phyloP scores from a whole-genome alignment of 768 basidiomycete genomes.

The Kondoa malvinella region DNA sequence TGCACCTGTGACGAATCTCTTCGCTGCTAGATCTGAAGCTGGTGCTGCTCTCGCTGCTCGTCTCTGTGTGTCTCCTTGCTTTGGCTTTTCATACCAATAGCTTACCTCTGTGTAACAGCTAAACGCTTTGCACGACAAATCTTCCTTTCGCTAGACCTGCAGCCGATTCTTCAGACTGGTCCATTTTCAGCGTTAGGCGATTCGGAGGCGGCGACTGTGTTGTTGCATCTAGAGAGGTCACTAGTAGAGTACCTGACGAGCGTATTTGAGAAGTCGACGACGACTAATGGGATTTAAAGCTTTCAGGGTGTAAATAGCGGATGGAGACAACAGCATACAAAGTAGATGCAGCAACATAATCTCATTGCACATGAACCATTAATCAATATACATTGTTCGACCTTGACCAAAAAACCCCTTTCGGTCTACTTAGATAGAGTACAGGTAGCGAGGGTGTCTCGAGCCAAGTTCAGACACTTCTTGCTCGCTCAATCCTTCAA shows the following conservation, averaged over 20 bases:
- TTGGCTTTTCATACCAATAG: neutral
- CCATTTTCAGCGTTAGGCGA: neutral
- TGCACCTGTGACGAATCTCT: neutral
- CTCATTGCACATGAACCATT: neutral
- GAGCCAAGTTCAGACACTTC: conserved; percentile 22
- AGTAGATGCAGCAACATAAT: neutral
- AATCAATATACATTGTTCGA: neutral
- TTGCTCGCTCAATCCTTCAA: conserved; percentile 23
- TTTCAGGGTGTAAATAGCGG: neutral
- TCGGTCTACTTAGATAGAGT: neutral
- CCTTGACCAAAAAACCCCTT: neutral
- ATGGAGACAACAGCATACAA: too few species aligned
- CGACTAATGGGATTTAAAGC: neutral
- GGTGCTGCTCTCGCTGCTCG: neutral
- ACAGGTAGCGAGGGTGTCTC: conserved; percentile 23
- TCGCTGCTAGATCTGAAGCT: neutral
- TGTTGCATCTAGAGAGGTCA: conserved; percentile 4
- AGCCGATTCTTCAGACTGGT: neutral
- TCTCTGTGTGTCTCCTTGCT: neutral
- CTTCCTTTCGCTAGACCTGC: conserved; percentile 5
- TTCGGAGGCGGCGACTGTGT: neutral
- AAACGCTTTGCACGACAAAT: neutral
- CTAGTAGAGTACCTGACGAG: neutral
- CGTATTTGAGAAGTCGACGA: neutral
- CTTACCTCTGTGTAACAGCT: neutral